Percentiles rank a stretch among this genome's conserved stretches.
These are phyloP conservation scores for Ceratobasidium theobromae DNA, from an alignment of 1,284 basidiomycete species.

Conservation along the genomic window DNA sequence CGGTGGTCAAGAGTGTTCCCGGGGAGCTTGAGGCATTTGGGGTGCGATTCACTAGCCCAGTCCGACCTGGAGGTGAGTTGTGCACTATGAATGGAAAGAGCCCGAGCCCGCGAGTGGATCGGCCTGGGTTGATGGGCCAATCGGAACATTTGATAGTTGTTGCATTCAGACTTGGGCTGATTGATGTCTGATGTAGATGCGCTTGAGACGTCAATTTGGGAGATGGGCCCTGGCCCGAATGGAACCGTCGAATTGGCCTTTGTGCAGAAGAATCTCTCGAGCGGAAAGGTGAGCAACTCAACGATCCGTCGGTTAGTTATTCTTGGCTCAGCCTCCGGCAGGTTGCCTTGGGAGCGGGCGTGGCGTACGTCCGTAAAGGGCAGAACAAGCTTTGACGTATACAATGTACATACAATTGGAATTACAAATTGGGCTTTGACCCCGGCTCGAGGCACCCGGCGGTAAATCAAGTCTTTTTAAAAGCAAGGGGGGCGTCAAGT, in stretches of 20 bases:
- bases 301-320: no score
- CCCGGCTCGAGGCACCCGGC: neutral
- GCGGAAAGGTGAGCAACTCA: constrained; percentile 67
- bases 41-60: constrained; percentile 75
- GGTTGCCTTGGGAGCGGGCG: constrained; percentile 57
- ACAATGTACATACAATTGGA: no score
- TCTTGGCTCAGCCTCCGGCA: constrained; percentile 37
- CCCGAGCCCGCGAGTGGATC: no score
- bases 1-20: constrained; percentile 61
- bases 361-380: constrained; percentile 59
- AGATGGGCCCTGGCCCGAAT: constrained; percentile 63
- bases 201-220: constrained; percentile 78
- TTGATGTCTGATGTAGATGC: constrained; percentile 44
- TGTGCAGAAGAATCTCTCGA: constrained; percentile 64
- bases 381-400: constrained; percentile 60
- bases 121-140: no score
- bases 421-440: no score
- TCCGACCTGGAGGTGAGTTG: constrained; percentile 64
- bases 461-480: no score
- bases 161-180: neutral
- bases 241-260: constrained; percentile 72
- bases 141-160: no score
- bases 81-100: no score
- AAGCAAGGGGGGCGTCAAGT: neutral
- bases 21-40: constrained; percentile 64